Conservation (phyloP, 352 stramenopile genomes). For the Globisporangium rhizosaccharum region DNA sequence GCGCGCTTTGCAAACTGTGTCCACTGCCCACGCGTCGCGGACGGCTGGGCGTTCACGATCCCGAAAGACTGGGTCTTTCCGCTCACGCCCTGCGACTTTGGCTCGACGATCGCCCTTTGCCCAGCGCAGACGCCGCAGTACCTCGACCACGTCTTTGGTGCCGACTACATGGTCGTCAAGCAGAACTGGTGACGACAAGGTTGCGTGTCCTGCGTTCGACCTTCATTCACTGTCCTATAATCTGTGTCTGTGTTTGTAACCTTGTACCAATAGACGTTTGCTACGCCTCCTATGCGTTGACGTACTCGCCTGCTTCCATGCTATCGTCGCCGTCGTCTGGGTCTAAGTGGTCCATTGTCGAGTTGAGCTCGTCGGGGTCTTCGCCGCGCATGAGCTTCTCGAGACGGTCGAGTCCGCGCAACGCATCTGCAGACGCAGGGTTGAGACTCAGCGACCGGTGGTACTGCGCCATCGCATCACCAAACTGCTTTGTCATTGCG, state of each 20-base stretch:
- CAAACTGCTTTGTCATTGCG: conserved; percentile 62
- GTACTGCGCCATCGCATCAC: conserved; percentile 63
- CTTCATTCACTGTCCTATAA: not conserved
- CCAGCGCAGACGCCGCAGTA: conserved; percentile 18
- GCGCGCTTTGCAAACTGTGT: conserved; percentile 17
- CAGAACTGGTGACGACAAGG: conserved; percentile 3
- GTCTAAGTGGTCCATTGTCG: conserved; percentile 57
- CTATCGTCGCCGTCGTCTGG: conserved; percentile 48
- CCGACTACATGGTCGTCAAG: conserved; percentile 8
- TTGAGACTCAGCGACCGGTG: conserved; percentile 63
- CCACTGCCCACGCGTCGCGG: conserved; percentile 7
- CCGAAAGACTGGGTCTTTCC: conserved; percentile 25
- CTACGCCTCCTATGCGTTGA: conserved; percentile 9
- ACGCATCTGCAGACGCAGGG: conserved; percentile 37
- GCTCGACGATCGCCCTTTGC: conserved; percentile 8
- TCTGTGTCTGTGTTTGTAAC: not conserved
- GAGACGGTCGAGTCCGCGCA: conserved; percentile 56
- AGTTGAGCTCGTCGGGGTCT: conserved; percentile 62
- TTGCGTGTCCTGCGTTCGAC: too few species aligned
- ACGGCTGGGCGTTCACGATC: conserved; percentile 16
- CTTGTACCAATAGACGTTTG: not conserved
- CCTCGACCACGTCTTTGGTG: conserved; percentile 22
- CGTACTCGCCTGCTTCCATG: conserved; percentile 47
- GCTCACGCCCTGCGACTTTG: conserved; percentile 20
- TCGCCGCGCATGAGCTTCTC: conserved; percentile 80